These are phyloP conservation scores for Colletotrichum orchidophilum DNA, from an alignment of 2,329 filamentous ascomycete species.

Conservation along the genomic window DNA sequence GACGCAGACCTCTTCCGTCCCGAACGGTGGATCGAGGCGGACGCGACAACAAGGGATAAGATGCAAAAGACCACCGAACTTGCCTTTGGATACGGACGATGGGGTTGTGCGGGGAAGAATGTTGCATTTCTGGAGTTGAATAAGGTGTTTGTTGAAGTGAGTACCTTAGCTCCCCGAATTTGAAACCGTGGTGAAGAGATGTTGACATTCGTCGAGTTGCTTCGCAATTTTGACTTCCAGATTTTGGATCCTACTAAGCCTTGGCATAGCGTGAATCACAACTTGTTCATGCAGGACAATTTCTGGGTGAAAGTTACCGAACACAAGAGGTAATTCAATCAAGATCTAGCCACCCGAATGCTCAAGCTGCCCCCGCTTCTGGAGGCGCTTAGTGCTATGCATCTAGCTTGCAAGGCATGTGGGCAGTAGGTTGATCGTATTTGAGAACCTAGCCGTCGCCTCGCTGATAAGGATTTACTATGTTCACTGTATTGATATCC, in stretches of 20 bases:
- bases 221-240: conserved; percentile 40
- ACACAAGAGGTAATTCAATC: no score
- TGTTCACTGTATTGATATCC: no score
- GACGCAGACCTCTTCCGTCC: conserved; percentile 56
- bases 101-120: conserved; percentile 44
- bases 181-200: not conserved
- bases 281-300: conserved; percentile 40
- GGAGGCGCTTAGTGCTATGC: no score
- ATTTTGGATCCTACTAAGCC: conserved; percentile 40
- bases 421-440: no score
- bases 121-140: conserved; percentile 55
- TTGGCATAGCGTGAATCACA: conserved; percentile 43
- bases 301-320: conserved; percentile 37
- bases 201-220: conserved; percentile 32
- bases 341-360: no score
- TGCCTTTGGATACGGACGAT: conserved; percentile 49
- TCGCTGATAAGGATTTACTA: no score
- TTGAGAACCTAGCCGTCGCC: no score
- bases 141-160: conserved; percentile 54
- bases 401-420: no score
- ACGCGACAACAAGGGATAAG: conserved; percentile 34
- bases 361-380: no score
- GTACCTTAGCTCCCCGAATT: not conserved
- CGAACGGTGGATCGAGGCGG: conserved; percentile 57
- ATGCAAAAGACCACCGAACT: conserved; percentile 43